These are phyloP conservation scores for Blastobotrys malaysiensis DNA, from an alignment of 1,139 yeast species.

Conservation along the genomic window DNA sequence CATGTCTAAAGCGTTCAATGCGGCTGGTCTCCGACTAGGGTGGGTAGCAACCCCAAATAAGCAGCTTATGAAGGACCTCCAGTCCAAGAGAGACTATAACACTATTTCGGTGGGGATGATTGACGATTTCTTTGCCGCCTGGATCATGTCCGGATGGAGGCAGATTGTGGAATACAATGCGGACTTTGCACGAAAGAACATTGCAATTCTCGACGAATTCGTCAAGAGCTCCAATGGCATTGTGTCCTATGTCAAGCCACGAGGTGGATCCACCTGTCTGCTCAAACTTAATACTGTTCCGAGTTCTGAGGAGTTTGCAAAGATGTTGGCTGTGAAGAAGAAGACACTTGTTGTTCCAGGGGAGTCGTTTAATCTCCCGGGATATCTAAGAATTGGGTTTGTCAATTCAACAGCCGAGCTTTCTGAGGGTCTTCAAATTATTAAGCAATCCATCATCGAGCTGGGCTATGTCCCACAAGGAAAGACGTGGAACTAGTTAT, in stretches of 20 bases:
- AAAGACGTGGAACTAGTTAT: not conserved
- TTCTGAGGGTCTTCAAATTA: conserved; percentile 27
- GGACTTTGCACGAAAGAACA: conserved; percentile 37
- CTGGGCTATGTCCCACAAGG: not conserved
- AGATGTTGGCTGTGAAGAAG: conserved; percentile 36
- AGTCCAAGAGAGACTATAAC: conserved; percentile 47
- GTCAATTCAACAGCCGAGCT: conserved; percentile 43
- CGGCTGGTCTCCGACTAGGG: conserved; percentile 53
- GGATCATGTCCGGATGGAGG: conserved; percentile 38
- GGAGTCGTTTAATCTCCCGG: conserved; percentile 42
- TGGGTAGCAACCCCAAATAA: conserved; percentile 44
- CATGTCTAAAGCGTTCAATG: conserved; percentile 50
- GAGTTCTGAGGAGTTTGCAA: conserved; percentile 37
- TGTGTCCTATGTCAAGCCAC: conserved; percentile 42
- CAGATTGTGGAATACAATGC: conserved; percentile 39
- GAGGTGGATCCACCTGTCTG: conserved; percentile 48
- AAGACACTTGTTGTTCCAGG: conserved; percentile 47
- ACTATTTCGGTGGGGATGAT: conserved; percentile 47
- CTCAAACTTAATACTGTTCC: conserved; percentile 32
- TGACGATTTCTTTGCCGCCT: conserved; percentile 46
- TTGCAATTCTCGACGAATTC: conserved; percentile 36
- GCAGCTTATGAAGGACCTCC: conserved; percentile 34
- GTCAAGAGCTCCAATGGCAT: conserved; percentile 33
- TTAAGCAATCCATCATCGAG: conserved; percentile 15
- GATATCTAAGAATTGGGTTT: conserved; percentile 47